Percentiles rank a stretch among this genome's conserved stretches.
phyloP scores from a whole-genome alignment of 75 land plant genomes.

The Cunninghamia lanceolata region DNA sequence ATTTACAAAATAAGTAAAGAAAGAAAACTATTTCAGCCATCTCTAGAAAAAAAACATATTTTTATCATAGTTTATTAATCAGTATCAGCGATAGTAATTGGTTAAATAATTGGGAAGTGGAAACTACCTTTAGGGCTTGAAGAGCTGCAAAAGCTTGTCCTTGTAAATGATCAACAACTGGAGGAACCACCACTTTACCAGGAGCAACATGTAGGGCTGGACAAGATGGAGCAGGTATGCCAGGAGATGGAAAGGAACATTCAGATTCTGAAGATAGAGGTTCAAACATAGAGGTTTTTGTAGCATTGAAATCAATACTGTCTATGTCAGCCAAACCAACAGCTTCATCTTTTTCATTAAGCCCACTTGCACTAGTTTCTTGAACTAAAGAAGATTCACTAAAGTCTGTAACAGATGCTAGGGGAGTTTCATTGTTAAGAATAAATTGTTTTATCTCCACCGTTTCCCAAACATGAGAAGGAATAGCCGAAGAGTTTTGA shows the following conservation, averaged over 20 bases:
- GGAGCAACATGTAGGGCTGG: constrained; percentile 48
- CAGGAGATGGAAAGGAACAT: constrained; percentile 37
- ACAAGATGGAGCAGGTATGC: constrained; percentile 75
- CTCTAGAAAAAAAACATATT: not conserved
- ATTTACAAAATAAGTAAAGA: not conserved
- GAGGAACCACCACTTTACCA: constrained; percentile 83
- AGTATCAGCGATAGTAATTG: not conserved
- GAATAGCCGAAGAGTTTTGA: not conserved
- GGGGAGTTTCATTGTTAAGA: not conserved
- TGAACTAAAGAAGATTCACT: constrained; percentile 10
- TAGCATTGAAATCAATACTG: constrained; percentile 12
- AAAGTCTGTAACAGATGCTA: constrained; percentile 3
- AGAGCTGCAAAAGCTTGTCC: constrained; percentile 86
- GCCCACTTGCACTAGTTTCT: constrained; percentile 21
- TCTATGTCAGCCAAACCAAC: not conserved
- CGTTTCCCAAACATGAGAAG: not conserved
- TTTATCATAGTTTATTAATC: not conserved
- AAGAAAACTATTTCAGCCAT: not conserved
- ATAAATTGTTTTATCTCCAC: constrained; percentile 3
- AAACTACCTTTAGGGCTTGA: constrained; percentile 83
- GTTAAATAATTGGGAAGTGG: not conserved
- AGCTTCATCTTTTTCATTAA: constrained; percentile 12
- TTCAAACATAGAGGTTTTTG: constrained; percentile 19
- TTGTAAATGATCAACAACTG: constrained; percentile 76
- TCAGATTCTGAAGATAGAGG: constrained; percentile 13